Percentiles rank a stretch among this genome's conserved stretches.
These are phyloP conservation scores for Acanthochlamys bracteata DNA, from an alignment of 106 monocot genomes.

Conservation along the genomic window DNA sequence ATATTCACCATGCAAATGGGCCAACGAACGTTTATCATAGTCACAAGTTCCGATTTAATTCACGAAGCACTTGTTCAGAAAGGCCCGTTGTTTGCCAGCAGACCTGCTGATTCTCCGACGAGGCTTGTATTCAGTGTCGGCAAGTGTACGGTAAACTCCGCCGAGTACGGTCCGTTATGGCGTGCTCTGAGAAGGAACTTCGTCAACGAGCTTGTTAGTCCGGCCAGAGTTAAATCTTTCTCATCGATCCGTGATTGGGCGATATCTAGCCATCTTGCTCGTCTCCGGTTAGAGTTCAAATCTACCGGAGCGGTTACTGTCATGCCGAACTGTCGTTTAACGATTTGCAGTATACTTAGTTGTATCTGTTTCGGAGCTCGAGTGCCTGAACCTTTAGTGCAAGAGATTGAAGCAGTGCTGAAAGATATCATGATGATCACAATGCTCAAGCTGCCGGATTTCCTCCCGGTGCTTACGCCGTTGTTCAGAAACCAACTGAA, in stretches of 20 bases:
- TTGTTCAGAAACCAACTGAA: slow-evolving; percentile 47
- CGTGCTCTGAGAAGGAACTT: slow-evolving; percentile 77
- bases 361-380: slow-evolving; percentile 82
- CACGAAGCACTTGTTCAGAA: slow-evolving; percentile 71
- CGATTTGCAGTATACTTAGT: slow-evolving; percentile 70
- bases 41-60: slow-evolving; percentile 69
- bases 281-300: slow-evolving; percentile 28
- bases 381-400: slow-evolving; percentile 36
- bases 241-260: slow-evolving; percentile 81
- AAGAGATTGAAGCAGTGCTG: slow-evolving; percentile 56
- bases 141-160: slow-evolving; percentile 83
- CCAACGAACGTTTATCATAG: slow-evolving; percentile 60
- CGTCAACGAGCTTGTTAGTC: slow-evolving; percentile 57
- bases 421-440: slow-evolving; percentile 82
- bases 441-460: slow-evolving; percentile 64
- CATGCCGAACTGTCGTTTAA: slow-evolving; percentile 60
- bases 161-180: slow-evolving; percentile 81
- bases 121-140: slow-evolving; percentile 67
- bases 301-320: slow-evolving; percentile 23
- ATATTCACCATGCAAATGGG: slow-evolving; percentile 92
- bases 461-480: slow-evolving; percentile 58
- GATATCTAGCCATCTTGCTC: slow-evolving; percentile 38
- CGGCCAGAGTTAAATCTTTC: slow-evolving; percentile 28
- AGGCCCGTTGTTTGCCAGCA: slow-evolving; percentile 68
- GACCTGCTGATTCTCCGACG: slow-evolving; percentile 85